Percentiles rank a stretch among this genome's conserved stretches.
Conservation (phyloP, 2,329 filamentous ascomycete genomes). For the Fusarium sp. region DNA sequence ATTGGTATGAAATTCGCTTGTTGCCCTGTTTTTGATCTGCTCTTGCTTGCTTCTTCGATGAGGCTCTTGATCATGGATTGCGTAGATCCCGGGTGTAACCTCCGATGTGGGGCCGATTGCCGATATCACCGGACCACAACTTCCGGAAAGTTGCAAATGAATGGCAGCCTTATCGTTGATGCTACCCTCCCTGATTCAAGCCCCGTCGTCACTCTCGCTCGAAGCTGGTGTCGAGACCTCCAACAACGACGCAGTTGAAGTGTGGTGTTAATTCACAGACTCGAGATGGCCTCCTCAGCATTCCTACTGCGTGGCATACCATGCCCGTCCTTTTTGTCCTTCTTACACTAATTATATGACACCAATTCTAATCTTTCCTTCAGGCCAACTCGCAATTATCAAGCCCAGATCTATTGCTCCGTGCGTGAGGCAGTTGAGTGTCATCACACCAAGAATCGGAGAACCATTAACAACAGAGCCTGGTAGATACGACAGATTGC, state of each 20-base stretch:
- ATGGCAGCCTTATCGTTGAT: background rate
- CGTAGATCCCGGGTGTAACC: slow-evolving; percentile 33
- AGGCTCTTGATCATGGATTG: slow-evolving; percentile 31
- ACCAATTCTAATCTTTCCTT: background rate
- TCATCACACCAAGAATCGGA: background rate
- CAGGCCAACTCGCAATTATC: background rate
- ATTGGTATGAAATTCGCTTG: background rate
- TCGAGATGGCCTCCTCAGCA: background rate
- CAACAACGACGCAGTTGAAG: background rate
- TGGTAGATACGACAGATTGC: background rate
- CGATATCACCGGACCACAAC: slow-evolving; percentile 16
- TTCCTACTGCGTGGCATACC: too few species aligned
- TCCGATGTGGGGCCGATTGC: slow-evolving; percentile 34
- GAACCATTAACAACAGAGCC: background rate
- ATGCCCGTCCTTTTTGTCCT: background rate
- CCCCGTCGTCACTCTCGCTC: slow-evolving; percentile 10
- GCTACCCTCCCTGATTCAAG: background rate
- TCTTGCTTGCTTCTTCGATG: slow-evolving; percentile 3
- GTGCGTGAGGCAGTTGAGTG: background rate
- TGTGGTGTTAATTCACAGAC: background rate
- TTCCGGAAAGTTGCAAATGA: slow-evolving; percentile 3
- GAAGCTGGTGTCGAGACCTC: background rate
- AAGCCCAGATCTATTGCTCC: background rate
- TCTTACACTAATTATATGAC: background rate
- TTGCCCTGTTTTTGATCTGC: slow-evolving; percentile 19